A percentile compares a stretch with the other conserved stretches of the same genome.
phyloP scores from a whole-genome alignment of 1,139 yeast genomes.

The Yamadazyma atmosphaerica region DNA sequence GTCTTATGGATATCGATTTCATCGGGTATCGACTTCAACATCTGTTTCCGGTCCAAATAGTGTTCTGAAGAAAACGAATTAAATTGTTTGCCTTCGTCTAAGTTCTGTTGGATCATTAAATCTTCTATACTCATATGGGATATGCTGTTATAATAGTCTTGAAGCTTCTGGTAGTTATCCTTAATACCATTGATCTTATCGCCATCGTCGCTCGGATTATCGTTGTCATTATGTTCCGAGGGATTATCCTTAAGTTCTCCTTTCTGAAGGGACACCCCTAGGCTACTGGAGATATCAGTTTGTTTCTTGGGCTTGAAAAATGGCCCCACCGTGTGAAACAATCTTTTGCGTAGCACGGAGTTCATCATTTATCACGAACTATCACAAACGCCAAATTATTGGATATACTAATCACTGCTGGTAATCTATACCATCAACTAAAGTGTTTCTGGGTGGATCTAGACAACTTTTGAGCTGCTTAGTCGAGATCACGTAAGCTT shows the following conservation, averaged over 20 bases:
- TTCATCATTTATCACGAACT: not conserved
- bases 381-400: no score
- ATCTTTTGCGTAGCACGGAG: not conserved
- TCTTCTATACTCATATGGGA: conserved; percentile 44
- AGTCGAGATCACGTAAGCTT: no score
- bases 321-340: conserved; percentile 2
- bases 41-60: conserved; percentile 34
- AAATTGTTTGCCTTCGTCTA: conserved; percentile 40
- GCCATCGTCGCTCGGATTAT: conserved; percentile 1
- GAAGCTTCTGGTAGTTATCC: conserved; percentile 12
- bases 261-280: conserved; percentile 11
- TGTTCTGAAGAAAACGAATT: conserved; percentile 37
- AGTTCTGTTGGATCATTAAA: conserved; percentile 34
- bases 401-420: no score
- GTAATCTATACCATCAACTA: no score
- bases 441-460: no score
- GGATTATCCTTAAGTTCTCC: conserved; percentile 10
- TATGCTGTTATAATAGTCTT: conserved; percentile 29
- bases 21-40: conserved; percentile 39
- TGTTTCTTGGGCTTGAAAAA: conserved; percentile 11
- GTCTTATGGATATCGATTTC: conserved; percentile 36
- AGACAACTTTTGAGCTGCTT: no score
- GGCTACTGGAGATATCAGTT: conserved; percentile 9
- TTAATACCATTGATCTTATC: conserved; percentile 7
- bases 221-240: conserved; percentile 5